Evolutionary conservation across 192 early-diverging fungal genomes (phyloP), one percentile per base, ranked within the genome.

Genomic region (Dispira parvispora): DNA sequence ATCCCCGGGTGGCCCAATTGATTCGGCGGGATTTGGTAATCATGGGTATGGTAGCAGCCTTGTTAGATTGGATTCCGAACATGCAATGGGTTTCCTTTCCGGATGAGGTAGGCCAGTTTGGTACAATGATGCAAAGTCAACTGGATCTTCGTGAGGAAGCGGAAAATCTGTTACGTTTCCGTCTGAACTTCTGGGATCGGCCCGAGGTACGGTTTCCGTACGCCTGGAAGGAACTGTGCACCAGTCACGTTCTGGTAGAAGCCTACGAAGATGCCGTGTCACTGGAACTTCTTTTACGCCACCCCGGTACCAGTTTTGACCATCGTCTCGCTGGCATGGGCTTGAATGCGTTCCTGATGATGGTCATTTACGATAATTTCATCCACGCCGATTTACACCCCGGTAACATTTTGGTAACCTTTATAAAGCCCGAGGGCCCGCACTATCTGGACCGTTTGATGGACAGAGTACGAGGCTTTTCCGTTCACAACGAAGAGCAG

Each of bases 281-380:
- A 0, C 63, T 96, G 28, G 71, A 76, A 13, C 75, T 82, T 10
- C 88, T 94, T 70, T 71, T 98, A 52, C 74, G 82, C 9, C 71
- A 76, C 25, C 77, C 74, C 0, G 79, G 78, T 0, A 69, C 65
- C 23, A 82, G 81, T 11, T 91, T 87, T 76, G 89, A 93, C 62
- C 65, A 74, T 28, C 80, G 79, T 54, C 70, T 96, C 56, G 91
- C 89, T 10, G 76, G 88, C 43, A 83, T 86, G 58, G 94, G 94
- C 54, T 74, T 95, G 63, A 72, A 87, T 58, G 75, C 84, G 5
- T 91, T 88, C 62, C 69, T 91, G 76, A 79, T 87, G 43, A 98
- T 98, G 94, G 78, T 98, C 0, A 88, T 94, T 42, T 74, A 88
- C 50, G 89, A 93, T 72, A 98, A 98, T 69, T 92, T 95, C 76